Evolutionary conservation across 2,329 filamentous ascomycete genomes (phyloP).

Genomic region (Fusarium sp.): DNA sequence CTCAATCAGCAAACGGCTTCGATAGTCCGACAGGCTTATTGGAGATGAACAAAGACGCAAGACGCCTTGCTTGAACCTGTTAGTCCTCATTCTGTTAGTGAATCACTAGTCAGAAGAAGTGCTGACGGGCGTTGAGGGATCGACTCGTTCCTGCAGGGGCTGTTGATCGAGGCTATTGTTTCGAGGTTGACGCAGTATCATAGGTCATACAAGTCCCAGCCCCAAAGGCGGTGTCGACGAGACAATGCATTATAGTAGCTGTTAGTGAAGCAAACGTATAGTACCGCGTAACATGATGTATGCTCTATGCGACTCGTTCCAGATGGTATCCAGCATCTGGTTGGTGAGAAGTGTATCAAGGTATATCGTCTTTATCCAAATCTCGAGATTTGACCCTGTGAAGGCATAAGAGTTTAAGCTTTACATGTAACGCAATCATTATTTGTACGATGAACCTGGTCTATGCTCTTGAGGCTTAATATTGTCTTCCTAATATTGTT

Average conservation of each 20-base stretch:
- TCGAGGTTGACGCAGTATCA: not conserved
- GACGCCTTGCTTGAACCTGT: not conserved
- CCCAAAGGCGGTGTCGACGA: not conserved
- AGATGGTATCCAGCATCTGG: not conserved
- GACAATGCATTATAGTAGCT: slow-evolving; percentile 1
- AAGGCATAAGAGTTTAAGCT: not conserved
- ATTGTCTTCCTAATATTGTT: slow-evolving; percentile 19
- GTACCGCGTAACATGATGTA: slow-evolving; percentile 1
- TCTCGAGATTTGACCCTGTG: not conserved
- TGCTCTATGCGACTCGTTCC: not conserved
- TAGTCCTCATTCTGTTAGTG: too few species aligned
- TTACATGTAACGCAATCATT: not conserved
- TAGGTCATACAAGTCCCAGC: not conserved
- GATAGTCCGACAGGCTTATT: not conserved
- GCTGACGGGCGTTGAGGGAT: not conserved
- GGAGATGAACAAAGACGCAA: slow-evolving; percentile 5
- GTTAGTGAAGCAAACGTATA: not conserved
- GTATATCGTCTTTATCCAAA: not conserved
- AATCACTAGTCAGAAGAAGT: not conserved
- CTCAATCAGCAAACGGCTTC: not conserved
- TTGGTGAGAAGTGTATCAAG: too few species aligned
- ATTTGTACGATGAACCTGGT: not conserved
- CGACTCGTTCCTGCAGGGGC: not conserved
- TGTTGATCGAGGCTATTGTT: slow-evolving; percentile 18
- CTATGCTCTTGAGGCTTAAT: slow-evolving; percentile 18